Conservation (phyloP, 441 rosid species). For the Geranium incanum region DNA sequence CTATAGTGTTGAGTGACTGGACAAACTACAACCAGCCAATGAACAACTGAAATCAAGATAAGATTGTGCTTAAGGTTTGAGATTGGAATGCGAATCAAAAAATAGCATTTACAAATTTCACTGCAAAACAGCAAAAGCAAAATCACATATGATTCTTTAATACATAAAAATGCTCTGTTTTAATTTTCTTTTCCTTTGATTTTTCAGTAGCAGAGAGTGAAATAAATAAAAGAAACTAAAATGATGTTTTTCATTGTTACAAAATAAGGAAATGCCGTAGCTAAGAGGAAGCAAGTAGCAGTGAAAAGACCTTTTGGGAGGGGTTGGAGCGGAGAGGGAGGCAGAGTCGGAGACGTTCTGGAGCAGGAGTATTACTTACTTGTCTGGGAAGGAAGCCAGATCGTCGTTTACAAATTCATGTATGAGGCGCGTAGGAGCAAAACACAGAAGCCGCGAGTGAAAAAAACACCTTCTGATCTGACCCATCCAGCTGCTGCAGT, state of each 20-base stretch:
- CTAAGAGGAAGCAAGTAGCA: background rate
- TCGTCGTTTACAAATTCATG: background rate
- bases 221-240: background rate
- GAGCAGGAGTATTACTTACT: conserved; percentile 16
- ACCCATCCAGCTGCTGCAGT: background rate
- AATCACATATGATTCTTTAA: background rate
- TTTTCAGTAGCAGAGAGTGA: background rate
- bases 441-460: background rate
- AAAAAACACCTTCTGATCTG: too few relatives aligned
- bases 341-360: conserved; percentile 28
- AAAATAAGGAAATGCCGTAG: background rate
- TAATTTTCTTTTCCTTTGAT: background rate
- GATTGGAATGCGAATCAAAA: background rate
- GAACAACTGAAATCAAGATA: background rate
- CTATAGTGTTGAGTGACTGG: background rate
- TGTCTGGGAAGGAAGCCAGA: background rate
- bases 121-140: background rate
- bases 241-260: background rate
- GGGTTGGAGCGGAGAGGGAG: conserved; percentile 26
- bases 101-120: background rate
- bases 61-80: background rate
- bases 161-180: background rate
- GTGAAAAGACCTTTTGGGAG: conserved; percentile 24
- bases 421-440: background rate
- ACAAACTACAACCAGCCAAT: background rate